These are phyloP conservation scores for Pleurozium schreberi DNA, from an alignment of 225 moss, liverwort and hornwort genomes.

Conservation along the genomic window DNA sequence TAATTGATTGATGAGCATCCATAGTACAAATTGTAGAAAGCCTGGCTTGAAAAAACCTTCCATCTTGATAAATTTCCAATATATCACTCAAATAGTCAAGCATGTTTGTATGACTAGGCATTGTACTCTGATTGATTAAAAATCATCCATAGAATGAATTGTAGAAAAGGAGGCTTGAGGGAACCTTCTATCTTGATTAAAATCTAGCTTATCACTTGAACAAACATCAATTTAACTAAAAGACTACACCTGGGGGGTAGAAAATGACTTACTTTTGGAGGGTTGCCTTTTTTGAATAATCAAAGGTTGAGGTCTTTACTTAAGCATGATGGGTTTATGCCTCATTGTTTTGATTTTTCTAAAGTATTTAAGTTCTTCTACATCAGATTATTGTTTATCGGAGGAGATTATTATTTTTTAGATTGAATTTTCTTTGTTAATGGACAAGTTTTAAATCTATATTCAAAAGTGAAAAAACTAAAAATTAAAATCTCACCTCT, in stretches of 20 bases:
- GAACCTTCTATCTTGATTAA: background rate
- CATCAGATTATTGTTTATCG: background rate
- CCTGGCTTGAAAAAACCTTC: no score
- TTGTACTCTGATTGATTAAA: background rate
- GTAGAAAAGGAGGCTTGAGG: background rate
- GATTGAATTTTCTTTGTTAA: background rate
- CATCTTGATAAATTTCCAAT: background rate
- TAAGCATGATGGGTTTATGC: background rate
- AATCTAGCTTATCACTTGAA: background rate
- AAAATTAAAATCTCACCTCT: background rate
- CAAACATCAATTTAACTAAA: background rate
- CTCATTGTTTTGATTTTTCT: rapidly evolving
- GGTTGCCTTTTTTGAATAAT: background rate
- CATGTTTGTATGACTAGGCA: background rate
- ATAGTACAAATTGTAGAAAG: no score
- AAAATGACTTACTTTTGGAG: background rate
- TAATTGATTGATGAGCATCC: background rate
- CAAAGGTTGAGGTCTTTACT: background rate
- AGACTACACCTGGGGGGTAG: rapidly evolving
- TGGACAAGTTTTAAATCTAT: background rate
- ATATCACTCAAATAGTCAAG: background rate
- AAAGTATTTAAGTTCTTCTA: background rate
- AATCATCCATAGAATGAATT: background rate
- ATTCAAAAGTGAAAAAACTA: background rate
- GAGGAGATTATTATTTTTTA: background rate